These are phyloP conservation scores for Aspergillus sp. DNA, from an alignment of 2,329 filamentous ascomycete species.

Conservation along the genomic window DNA sequence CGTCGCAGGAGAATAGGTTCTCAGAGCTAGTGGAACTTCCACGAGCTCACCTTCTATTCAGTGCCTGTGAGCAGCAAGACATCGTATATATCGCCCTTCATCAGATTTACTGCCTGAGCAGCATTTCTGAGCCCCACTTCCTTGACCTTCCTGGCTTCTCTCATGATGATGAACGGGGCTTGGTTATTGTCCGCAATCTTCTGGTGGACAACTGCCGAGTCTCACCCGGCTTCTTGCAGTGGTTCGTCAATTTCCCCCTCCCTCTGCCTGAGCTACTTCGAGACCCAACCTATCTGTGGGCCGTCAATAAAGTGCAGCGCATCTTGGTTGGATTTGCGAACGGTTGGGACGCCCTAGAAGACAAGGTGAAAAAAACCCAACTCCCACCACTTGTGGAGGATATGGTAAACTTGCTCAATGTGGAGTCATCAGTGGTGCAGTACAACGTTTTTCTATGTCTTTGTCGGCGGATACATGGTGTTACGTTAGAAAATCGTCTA, in stretches of 20 bases:
- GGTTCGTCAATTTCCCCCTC: constrained; percentile 52
- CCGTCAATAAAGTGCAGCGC: constrained; percentile 40
- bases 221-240: constrained; percentile 40
- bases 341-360: constrained; percentile 42
- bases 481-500: constrained; percentile 14
- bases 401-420: constrained; percentile 48
- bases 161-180: constrained; percentile 25
- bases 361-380: constrained; percentile 32
- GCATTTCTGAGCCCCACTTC: constrained; percentile 37
- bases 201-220: constrained; percentile 49
- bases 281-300: constrained; percentile 34
- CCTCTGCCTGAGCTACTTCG: constrained; percentile 27
- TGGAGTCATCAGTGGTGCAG: constrained; percentile 56
- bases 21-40: constrained; percentile 42
- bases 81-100: constrained; percentile 65
- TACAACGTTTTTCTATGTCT: constrained; percentile 50
- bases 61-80: constrained; percentile 60
- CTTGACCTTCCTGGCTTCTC: constrained; percentile 40
- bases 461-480: constrained; percentile 28
- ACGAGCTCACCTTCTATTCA: constrained; percentile 55
- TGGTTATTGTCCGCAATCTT: constrained; percentile 43
- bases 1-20: constrained; percentile 21
- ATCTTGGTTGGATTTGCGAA: constrained; percentile 48
- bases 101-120: constrained; percentile 64
- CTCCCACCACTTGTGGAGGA: constrained; percentile 61